Evolutionary conservation across 75 land plant species (phyloP).

Genomic region (Sequoia sempervirens): DNA sequence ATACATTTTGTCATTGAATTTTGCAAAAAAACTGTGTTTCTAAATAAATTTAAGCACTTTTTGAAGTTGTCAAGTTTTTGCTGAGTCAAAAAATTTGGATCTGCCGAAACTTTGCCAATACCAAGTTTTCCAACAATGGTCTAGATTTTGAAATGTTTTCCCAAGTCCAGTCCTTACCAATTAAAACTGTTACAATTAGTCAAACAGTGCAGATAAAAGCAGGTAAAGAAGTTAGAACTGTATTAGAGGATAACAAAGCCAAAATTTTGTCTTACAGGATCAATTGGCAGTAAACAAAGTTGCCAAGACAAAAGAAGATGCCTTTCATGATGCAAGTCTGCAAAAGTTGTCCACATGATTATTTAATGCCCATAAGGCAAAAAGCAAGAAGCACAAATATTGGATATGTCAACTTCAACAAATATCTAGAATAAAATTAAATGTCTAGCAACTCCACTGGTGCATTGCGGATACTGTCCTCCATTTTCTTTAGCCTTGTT

Average conservation of each 20-base stretch:
- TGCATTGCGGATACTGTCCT: slow-evolving; percentile 54
- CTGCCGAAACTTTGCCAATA: too few species aligned
- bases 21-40: too few species aligned
- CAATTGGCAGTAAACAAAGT: background rate
- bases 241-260: background rate
- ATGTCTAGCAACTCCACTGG: slow-evolving; percentile 35
- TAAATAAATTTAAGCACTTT: too few species aligned
- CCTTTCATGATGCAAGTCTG: too few species aligned
- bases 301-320: background rate
- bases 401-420: background rate
- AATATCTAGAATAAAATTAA: slow-evolving; percentile 4
- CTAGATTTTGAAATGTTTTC: too few species aligned
- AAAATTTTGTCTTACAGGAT: background rate
- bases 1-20: too few species aligned
- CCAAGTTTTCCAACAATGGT: too few species aligned
- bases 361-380: background rate
- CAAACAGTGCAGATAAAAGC: background rate
- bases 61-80: too few species aligned
- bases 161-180: too few species aligned
- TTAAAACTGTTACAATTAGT: background rate
- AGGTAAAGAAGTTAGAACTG: background rate
- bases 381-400: background rate
- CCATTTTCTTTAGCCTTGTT: slow-evolving; percentile 70
- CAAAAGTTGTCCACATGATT: background rate
- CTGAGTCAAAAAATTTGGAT: too few species aligned